Percentiles rank a stretch among this genome's conserved stretches.
Conservation (phyloP, 2,329 filamentous ascomycete species). For the Endothia cerciana region DNA sequence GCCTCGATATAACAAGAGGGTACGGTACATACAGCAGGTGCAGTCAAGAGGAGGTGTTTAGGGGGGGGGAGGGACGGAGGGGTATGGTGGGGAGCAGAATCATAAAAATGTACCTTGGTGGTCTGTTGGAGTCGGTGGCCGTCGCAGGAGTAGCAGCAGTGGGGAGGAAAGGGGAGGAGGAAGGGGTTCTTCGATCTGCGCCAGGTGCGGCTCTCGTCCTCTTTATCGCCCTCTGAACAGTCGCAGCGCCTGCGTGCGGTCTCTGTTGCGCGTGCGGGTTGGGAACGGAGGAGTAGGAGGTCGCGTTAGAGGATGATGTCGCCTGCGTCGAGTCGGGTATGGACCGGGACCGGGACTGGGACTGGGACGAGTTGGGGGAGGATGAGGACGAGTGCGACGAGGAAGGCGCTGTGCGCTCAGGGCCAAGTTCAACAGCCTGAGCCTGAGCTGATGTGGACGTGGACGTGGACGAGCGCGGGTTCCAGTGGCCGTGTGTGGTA, state of each 20-base stretch:
- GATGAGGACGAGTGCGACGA: conserved; percentile 32
- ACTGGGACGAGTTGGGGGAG: conserved; percentile 14
- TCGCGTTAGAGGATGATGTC: neutral
- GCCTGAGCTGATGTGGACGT: conserved; percentile 47
- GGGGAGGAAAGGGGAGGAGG: conserved; percentile 2
- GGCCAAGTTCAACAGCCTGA: conserved; percentile 28
- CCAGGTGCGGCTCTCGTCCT: conserved; percentile 11
- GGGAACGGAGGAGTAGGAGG: neutral
- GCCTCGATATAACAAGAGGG: neutral
- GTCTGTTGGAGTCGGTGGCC: neutral
- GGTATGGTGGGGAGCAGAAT: neutral
- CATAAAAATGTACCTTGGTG: conserved; percentile 17
- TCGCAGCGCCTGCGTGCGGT: conserved; percentile 5
- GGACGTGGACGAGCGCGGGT: conserved; percentile 50
- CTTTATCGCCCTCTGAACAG: conserved; percentile 1
- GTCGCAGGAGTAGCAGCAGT: neutral
- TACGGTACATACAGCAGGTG: neutral
- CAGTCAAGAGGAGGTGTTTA: neutral
- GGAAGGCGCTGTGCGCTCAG: conserved; percentile 48
- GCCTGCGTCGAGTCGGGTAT: neutral
- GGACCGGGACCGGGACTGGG: conserved; percentile 29
- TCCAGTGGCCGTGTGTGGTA: conserved; percentile 40
- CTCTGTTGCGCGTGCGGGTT: neutral
- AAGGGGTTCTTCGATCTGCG: conserved; percentile 1
- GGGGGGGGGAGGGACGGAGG: no score